Conservation (phyloP, 2,329 filamentous ascomycete genomes). For the Colletotrichum spaethianum region DNA sequence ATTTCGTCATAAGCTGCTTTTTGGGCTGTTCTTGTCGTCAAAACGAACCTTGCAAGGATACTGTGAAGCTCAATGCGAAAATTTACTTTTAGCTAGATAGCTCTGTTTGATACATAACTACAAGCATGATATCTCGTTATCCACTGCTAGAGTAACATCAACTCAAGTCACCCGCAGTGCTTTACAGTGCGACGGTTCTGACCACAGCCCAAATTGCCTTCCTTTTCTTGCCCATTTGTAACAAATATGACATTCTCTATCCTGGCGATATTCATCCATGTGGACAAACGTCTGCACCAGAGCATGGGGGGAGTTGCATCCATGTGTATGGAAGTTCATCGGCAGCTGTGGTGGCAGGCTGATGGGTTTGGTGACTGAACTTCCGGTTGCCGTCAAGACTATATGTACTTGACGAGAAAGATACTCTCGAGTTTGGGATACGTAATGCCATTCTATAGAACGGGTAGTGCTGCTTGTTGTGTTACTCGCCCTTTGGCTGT, state of each 20-base stretch:
- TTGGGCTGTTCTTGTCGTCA: background rate
- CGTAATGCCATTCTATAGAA: too few relatives aligned
- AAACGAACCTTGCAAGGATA: slow-evolving; percentile 6
- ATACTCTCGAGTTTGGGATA: too few relatives aligned
- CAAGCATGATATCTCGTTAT: background rate
- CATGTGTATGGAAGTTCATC: too few relatives aligned
- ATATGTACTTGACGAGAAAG: too few relatives aligned
- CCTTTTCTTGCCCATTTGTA: background rate
- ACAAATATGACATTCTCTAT: background rate
- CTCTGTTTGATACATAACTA: background rate
- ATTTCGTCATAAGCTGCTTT: slow-evolving; percentile 1
- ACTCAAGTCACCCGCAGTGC: background rate
- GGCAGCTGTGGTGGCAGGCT: too few relatives aligned
- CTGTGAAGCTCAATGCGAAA: background rate
- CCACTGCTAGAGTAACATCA: background rate
- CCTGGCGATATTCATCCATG: background rate
- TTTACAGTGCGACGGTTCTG: background rate
- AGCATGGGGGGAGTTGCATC: too few relatives aligned
- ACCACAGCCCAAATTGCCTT: background rate
- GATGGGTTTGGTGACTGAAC: too few relatives aligned
- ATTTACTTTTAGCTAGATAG: background rate
- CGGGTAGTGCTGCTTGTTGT: too few relatives aligned
- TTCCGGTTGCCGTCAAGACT: too few relatives aligned
- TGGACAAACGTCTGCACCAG: background rate
- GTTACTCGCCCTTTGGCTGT: too few relatives aligned